Evolutionary conservation across 129 eudicot genomes (phyloP).

Genomic region (Tagetes patula): DNA sequence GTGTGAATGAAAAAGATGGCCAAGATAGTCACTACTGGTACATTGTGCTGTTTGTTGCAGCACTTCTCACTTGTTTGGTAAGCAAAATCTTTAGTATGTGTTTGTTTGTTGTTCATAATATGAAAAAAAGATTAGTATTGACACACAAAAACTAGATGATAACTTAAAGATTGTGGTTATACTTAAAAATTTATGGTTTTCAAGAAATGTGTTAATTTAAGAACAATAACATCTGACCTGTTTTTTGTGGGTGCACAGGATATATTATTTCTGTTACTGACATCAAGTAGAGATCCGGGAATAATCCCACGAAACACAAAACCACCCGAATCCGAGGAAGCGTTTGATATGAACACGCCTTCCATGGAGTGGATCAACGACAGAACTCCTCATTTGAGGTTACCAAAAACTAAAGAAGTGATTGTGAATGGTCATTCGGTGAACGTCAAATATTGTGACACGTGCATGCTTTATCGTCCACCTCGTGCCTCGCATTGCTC

Average conservation of each 20-base stretch:
- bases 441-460: slow-evolving; percentile 86
- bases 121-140: neutral
- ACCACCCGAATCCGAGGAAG: slow-evolving; percentile 81
- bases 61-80: slow-evolving; percentile 66
- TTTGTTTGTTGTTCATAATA: neutral
- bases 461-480: slow-evolving; percentile 91
- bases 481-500: slow-evolving; percentile 99
- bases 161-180: neutral
- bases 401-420: slow-evolving; percentile 77
- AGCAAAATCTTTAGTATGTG: slow-evolving; percentile 22
- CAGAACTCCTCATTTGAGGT: slow-evolving; percentile 64
- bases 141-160: neutral
- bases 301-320: slow-evolving; percentile 72
- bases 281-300: slow-evolving; percentile 95
- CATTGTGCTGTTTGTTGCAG: slow-evolving; percentile 53
- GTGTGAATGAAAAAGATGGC: slow-evolving; percentile 27
- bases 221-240: neutral
- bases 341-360: slow-evolving; percentile 59
- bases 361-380: slow-evolving; percentile 90
- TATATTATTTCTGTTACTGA: slow-evolving; percentile 63
- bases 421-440: slow-evolving; percentile 71
- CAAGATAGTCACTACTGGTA: slow-evolving; percentile 49
- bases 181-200: neutral
- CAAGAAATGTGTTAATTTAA: too few relatives aligned
- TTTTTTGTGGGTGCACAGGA: slow-evolving; percentile 48